phyloP scores from a whole-genome alignment of 345 rosid genomes.

The Salix udensis region DNA sequence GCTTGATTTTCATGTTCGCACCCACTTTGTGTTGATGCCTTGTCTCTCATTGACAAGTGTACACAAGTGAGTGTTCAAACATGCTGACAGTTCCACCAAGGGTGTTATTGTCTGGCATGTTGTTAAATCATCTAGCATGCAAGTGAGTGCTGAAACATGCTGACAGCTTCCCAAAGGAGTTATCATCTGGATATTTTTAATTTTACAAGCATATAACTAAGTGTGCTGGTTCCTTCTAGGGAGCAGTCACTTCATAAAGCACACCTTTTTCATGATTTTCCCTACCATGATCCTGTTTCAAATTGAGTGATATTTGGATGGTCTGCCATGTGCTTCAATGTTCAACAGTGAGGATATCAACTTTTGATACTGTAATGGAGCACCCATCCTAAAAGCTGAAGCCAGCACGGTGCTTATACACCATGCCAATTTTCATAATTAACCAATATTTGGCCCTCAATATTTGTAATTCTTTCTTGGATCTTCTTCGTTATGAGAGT shows the following conservation, averaged over 20 bases:
- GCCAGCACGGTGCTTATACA: background rate
- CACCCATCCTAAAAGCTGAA: background rate
- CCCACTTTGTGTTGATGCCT: background rate
- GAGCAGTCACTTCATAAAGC: constrained; percentile 1
- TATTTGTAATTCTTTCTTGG: background rate
- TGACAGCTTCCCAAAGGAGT: background rate
- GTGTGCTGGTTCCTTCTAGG: background rate
- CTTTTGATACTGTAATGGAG: background rate
- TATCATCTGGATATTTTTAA: background rate
- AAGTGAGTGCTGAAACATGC: background rate
- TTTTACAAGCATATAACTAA: background rate
- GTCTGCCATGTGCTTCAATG: background rate
- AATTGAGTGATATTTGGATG: background rate
- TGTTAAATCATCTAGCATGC: background rate
- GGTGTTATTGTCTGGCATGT: background rate
- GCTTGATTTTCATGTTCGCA: background rate
- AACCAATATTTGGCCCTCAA: background rate
- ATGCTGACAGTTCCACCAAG: background rate
- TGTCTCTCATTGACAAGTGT: background rate
- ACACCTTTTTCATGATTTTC: background rate
- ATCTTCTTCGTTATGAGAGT: background rate
- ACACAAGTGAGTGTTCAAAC: background rate
- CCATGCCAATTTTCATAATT: background rate
- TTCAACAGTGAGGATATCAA: background rate
- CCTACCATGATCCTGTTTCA: background rate